These are phyloP conservation scores for Fonsecaea erecta DNA, from an alignment of 2,329 filamentous ascomycete genomes.

Conservation along the genomic window DNA sequence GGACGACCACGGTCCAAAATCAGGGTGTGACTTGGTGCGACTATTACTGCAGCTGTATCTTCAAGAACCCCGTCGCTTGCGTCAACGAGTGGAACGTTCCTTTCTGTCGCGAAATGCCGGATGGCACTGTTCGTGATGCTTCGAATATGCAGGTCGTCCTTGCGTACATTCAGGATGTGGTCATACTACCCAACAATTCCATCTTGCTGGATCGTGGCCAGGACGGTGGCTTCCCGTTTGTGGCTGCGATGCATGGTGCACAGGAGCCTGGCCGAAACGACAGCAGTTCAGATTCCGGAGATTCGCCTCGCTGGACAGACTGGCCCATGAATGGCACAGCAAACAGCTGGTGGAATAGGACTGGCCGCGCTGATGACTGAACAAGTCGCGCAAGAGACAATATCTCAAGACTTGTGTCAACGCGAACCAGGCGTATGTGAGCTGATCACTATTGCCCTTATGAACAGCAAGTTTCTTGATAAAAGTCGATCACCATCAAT, in stretches of 20 bases:
- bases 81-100: constrained; percentile 24
- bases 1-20: constrained; percentile 1
- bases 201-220: constrained; percentile 16
- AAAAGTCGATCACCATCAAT: not conserved
- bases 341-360: not conserved
- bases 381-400: not conserved
- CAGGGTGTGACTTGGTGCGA: constrained; percentile 18
- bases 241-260: not conserved
- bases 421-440: not conserved
- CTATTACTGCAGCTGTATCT: constrained; percentile 25
- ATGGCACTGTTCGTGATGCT: constrained; percentile 22
- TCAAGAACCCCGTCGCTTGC: constrained; percentile 13
- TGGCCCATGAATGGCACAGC: not conserved
- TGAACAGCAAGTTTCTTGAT: not conserved
- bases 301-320: not conserved
- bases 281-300: not conserved
- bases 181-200: constrained; percentile 17
- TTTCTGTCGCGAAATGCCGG: constrained; percentile 16
- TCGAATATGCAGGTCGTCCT: constrained; percentile 9
- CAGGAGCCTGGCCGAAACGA: not conserved
- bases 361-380: not conserved
- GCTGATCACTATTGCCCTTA: not conserved
- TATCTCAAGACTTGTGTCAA: not conserved
- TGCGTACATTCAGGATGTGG: constrained; percentile 1
- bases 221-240: constrained; percentile 3